Base-by-base conservation (phyloP, 352 stramenopile species). In the Phytophthora aleatoria region DNA sequence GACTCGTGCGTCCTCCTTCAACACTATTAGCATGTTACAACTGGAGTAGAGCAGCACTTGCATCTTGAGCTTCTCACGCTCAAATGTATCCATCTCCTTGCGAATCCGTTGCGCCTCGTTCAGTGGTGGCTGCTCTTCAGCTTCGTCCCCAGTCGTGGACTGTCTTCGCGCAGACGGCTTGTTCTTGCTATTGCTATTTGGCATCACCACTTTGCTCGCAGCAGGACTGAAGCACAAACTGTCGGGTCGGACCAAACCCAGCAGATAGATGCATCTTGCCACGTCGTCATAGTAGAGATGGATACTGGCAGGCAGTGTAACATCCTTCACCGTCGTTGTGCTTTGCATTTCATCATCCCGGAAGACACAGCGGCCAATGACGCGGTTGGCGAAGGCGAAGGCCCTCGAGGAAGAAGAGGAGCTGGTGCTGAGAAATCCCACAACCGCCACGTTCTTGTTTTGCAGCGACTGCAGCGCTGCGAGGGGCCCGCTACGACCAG, bases 351-450 rank as follows among this genome's bases (percentile, higher is more conserved):
- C 60, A 3, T 71, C 53, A 8, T 64, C 64, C 52, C 62, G 50
- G 51, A 93, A 93, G 11, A 78, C 81, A 31, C 60, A 66, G 43
- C 71, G 80, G 7, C 84, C 82, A 6, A 93, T 85, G 5, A 93
- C 15, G 2, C 81, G 80, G 42, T 93, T 93, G 26, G 77, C 66
- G 43, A 91, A 83, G 39, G 77, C 64, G 47, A 75, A 79, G 15
- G 74, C 64, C 12, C 66, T 56, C 27, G 70, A 74, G 0, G 50
- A 64, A 12, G 72, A 83, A 8, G 64, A 70, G 5, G 58, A 75
- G 26, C 75, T 79, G 20, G 64, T 53, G 50, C 75, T 80, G 1
- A 91, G 54, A 7, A 91, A 35, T 24, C 78, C 82, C 9, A 93
- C 69, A 30, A 89, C 72, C 0, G 77, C 73, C 0, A 80, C 75